phyloP scores from a whole-genome alignment of 2,329 filamentous ascomycete species.

The Bipolaris bicolor region DNA sequence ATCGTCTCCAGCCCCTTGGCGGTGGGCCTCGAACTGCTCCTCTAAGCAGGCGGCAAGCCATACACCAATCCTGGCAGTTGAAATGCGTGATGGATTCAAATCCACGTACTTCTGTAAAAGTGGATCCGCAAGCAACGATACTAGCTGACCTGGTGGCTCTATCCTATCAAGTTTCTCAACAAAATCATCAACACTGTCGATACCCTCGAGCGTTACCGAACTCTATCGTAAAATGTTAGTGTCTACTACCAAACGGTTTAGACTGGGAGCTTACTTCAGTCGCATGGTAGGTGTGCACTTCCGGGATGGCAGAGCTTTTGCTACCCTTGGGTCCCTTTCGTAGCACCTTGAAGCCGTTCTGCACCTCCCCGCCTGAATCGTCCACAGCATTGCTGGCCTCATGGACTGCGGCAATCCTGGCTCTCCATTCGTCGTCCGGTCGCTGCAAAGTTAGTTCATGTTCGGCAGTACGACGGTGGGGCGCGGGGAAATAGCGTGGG shows the following conservation, averaged over 20 bases:
- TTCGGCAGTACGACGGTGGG: constrained; percentile 22
- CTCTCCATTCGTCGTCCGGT: constrained; percentile 77
- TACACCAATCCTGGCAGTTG: constrained; percentile 40
- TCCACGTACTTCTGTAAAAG: constrained; percentile 77
- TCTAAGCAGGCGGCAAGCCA: constrained; percentile 49
- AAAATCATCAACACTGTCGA: constrained; percentile 73
- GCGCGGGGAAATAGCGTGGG: constrained; percentile 18
- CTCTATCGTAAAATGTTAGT: constrained; percentile 31
- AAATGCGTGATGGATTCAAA: constrained; percentile 50
- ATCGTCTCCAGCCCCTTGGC: constrained; percentile 21
- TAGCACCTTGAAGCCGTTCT: constrained; percentile 68
- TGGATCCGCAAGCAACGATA: constrained; percentile 76
- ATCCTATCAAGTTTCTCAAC: constrained; percentile 77
- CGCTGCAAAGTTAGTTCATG: constrained; percentile 53
- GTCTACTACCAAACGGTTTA: not conserved
- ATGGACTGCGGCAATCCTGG: constrained; percentile 71
- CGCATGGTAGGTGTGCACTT: constrained; percentile 75
- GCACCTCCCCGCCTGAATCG: constrained; percentile 49
- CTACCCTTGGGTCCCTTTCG: constrained; percentile 58
- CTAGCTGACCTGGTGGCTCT: constrained; percentile 80
- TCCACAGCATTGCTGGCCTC: constrained; percentile 56
- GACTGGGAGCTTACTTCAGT: constrained; percentile 58
- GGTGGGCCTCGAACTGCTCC: constrained; percentile 39
- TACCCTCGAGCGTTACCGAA: constrained; percentile 70
- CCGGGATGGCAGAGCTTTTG: constrained; percentile 62